phyloP scores from a whole-genome alignment of 78 protist species.

The Cyanophora paradoxa region DNA sequence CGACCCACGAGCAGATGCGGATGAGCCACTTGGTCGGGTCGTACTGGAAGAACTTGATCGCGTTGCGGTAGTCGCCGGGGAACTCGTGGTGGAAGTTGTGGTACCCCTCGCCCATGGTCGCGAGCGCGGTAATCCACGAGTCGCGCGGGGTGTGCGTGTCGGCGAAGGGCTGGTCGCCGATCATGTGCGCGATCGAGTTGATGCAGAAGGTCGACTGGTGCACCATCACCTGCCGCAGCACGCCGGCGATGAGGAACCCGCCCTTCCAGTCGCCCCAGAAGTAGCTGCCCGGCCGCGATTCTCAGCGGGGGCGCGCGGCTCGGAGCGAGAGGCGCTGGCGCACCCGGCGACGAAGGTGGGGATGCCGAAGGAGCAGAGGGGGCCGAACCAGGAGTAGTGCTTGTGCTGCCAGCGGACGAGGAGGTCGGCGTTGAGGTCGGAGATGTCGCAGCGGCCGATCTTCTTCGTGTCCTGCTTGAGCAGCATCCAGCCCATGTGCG shows the following conservation, averaged over 20 bases:
- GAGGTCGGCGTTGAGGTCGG: conserved; percentile 43
- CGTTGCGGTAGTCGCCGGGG: conserved; percentile 80
- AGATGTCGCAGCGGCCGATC: conserved; percentile 40
- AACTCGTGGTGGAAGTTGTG: conserved; percentile 87
- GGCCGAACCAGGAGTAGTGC: conserved; percentile 42
- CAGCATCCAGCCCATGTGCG: conserved; percentile 83
- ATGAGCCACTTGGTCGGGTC: conserved; percentile 83
- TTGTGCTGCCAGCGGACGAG: conserved; percentile 54
- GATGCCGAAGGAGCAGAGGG: conserved; percentile 25
- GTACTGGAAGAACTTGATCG: conserved; percentile 49
- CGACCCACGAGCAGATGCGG: conserved; percentile 29
- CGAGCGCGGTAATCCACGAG: conserved; percentile 48
- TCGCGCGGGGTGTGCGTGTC: conserved; percentile 56
- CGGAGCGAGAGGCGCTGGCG: too few relatives aligned
- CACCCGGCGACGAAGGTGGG: conserved; percentile 61
- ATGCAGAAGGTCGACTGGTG: conserved; percentile 77
- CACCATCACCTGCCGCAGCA: conserved; percentile 45
- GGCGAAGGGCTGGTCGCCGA: conserved; percentile 65
- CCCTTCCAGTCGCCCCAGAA: conserved; percentile 58
- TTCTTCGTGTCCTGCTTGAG: conserved; percentile 46
- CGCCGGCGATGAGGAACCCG: conserved; percentile 41
- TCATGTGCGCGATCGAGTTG: conserved; percentile 75
- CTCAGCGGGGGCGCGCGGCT: too few relatives aligned
- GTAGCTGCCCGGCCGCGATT: too few relatives aligned
- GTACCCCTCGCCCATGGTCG: conserved; percentile 83